Evolutionary conservation across 2,329 filamentous ascomycete species (phyloP), one percentile per base, ranked within the genome.

Genomic region (Cladosporium sp.): DNA sequence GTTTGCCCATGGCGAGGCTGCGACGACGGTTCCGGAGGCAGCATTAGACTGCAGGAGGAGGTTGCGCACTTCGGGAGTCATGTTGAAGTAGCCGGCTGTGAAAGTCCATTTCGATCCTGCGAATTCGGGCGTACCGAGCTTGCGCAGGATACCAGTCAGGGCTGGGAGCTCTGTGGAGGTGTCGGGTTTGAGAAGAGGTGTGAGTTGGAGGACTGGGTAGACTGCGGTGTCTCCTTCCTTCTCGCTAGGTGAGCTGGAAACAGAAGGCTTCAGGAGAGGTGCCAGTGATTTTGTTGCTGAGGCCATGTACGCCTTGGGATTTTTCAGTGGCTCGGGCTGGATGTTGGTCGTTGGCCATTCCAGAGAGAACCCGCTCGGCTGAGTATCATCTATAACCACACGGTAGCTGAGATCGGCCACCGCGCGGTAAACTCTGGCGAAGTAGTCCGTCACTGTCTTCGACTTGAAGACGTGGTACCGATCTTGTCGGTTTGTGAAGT

Each of bases 41-140:
- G 85, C 86, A 1, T 83, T 80, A 0, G 89, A 90, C 6, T 79
- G 76, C 32, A 98, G 82, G 0, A 98, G 77, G 0, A 95, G 80
- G 37, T 84, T 81, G 2, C 88, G 91, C 16, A 97, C 81, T 3
- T 85, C 83, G 0, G 90, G 86, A 6, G 90, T 90, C 52, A 95
- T 95, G 73, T 98, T 98, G 75, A 98, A 98, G 73, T 98, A 98
- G 49, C 93, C 93, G 0, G 93, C 93, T 1, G 93, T 97, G 69
- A 98, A 97, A 0, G 89, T 93, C 93, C 93, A 98, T 11, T 83
- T 85, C 0, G 87, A 87, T 33, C 81, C 78, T 9, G 77, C 73
- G 62, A 89, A 87, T 5, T 77, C 72, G 18, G 0, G 86, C 0
- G 70, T 72, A 0, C 85, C 78, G 3, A 96, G 78, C 1, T 80